These are phyloP conservation scores for Houttuynia cordata DNA, from an alignment of 164 flowering plant genomes.

Conservation along the genomic window DNA sequence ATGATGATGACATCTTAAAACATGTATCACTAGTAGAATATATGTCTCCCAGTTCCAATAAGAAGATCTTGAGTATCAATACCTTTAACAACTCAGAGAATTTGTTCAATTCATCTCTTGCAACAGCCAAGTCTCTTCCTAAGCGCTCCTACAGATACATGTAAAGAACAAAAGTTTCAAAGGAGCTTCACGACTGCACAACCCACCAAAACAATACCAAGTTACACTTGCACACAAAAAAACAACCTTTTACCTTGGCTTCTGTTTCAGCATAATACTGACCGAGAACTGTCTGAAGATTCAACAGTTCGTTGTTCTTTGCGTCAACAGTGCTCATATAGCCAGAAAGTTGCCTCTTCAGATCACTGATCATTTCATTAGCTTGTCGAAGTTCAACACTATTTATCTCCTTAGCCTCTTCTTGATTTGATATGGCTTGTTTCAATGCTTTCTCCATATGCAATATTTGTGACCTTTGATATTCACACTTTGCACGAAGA, in stretches of 20 bases:
- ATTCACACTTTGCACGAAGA: slow-evolving; percentile 47
- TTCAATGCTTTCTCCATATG: slow-evolving; percentile 70
- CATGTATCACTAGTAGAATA: too few species aligned
- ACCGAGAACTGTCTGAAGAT: slow-evolving; percentile 98
- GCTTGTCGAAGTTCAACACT: slow-evolving; percentile 51
- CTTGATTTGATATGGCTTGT: slow-evolving; percentile 57
- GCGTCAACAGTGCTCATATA: slow-evolving; percentile 55
- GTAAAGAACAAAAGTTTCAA: background rate
- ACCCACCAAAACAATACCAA: background rate
- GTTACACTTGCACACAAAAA: background rate
- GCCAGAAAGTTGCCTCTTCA: slow-evolving; percentile 48
- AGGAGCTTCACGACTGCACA: background rate
- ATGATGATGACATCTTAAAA: too few species aligned
- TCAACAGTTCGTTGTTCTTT: slow-evolving; percentile 74
- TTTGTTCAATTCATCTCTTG: slow-evolving; percentile 65
- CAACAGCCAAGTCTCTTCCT: slow-evolving; percentile 48
- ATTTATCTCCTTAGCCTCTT: slow-evolving; percentile 42
- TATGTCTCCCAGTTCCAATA: too few species aligned
- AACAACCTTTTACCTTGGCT: slow-evolving; percentile 54
- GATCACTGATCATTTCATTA: slow-evolving; percentile 56
- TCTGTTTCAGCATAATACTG: slow-evolving; percentile 98
- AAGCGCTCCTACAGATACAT: slow-evolving; percentile 45
- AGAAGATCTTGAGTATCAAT: background rate
- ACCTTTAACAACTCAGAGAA: slow-evolving; percentile 58
- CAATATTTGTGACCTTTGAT: slow-evolving; percentile 53